Evolutionary conservation across 176 grass and related monocot genomes (phyloP), one percentile per base, ranked within the genome.

Genomic region (Alloteropsis semialata): DNA sequence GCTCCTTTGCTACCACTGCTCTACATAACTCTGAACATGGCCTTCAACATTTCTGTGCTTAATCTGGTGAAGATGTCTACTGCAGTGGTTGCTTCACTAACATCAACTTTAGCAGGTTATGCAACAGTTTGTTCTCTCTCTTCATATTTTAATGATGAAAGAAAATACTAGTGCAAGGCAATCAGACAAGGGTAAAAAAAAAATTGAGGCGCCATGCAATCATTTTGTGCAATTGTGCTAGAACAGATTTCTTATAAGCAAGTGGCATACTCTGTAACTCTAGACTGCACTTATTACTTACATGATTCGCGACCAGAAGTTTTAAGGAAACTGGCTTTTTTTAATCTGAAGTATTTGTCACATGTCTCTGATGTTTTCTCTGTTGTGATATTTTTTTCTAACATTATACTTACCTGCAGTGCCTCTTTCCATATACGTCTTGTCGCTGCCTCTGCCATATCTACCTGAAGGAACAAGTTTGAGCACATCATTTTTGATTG

Each of bases 11-110:
- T 95, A 65, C 93, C 93, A 82, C 61, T 96, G 27, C 76, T 99
- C 25, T 96, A 92, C 84, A 95, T 98, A 65, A 65, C 70, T 76
- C 72, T 81, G 85, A 99, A 99, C 81, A 93, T 99, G 83, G 89
- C 87, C 45, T 99, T 99, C 91, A 99, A 96, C 83, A 93, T 99
- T 82, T 92, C 93, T 76, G 25, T 90, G 68, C 85, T 96, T 76
- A 89, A 90, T 92, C 88, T 98, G 57, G 91, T 98, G 80, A 98
- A 98, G 89, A 88, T 96, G 82, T 93, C 96, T 77, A 92, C 93
- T 30, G 96, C 96, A 70, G 62, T 99, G 74, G 80, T 99, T 87
- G 89, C 93, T 81, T 99, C 93, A 4, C 64, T 96, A 73, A 88
- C 93, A 77, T 43, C 89, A 82, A 99, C 96, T 59, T 64, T 96